Evolutionary conservation across 805 yeast species (phyloP), one percentile per base, ranked within the genome.

Genomic region (Sungouiozyma intestinalis): DNA sequence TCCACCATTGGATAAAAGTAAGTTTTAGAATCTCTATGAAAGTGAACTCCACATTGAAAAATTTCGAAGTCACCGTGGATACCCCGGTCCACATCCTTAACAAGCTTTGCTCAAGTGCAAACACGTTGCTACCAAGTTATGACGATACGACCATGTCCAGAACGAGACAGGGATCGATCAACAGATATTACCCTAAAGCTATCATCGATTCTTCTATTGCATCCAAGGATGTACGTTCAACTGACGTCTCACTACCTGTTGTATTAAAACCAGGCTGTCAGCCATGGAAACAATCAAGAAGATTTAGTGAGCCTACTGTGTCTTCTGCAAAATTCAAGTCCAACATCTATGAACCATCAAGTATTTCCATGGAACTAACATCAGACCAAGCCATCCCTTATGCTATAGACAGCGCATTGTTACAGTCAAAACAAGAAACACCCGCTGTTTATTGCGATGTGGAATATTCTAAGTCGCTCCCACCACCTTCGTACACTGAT

Each of bases 1-100:
- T 88, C 4, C 88, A 84, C 52, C 98, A 90, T 63, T 90, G 97
- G 96, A 77, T 90, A 54, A 92, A 90, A 62, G 74, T 92, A 13
- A 80, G 92, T 45, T 65, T 90, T 41, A 67, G 97, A 39, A 68
- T 92, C 27, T 82, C 94, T 6, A 75, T 73, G 47, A 54, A 69
- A 8, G 77, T 79, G 40, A 69, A 72, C 34, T 71, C 65, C 6
- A 83, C 82, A 55, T 67, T 90, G 35, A 90, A 85, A 59, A 95
- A 86, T 55, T 90, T 81, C 57, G 97, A 92, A 64, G 81, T 90
- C 34, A 78, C 85, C 44, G 88, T 90, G 44, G 97, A 90, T 62
- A 83, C 96, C 3, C 98, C 98, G 4, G 77, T 92, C 46, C 90
- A 82, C 51, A 67, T 90, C 4, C 65, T 88, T 40, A 78, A 87